Evolutionary conservation across 441 rosid genomes (phyloP).

Genomic region (Pelargonium australe): DNA sequence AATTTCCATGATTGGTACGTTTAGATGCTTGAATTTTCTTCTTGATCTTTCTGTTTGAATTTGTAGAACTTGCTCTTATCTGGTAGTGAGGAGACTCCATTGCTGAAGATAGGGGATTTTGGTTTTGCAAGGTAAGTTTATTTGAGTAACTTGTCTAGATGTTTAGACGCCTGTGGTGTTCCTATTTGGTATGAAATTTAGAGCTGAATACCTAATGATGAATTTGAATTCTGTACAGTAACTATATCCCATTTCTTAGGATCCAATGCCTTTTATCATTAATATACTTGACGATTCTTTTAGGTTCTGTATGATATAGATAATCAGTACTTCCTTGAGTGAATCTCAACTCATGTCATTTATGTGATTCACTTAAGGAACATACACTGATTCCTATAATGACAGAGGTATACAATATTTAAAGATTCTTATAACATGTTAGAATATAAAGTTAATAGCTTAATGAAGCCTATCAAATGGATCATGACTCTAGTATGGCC

Average conservation of each 20-base stretch:
- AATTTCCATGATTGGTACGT: background rate
- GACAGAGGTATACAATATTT: too few relatives aligned
- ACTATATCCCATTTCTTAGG: background rate
- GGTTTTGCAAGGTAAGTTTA: constrained; percentile 73
- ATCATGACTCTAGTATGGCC: background rate
- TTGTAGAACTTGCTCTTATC: constrained; percentile 71
- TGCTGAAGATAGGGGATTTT: constrained; percentile 81
- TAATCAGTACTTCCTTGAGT: background rate
- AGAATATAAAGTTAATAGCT: background rate
- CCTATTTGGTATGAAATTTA: background rate
- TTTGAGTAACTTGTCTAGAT: background rate
- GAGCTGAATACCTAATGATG: background rate
- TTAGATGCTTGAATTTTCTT: constrained; percentile 6
- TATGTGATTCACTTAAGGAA: too few relatives aligned
- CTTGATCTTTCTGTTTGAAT: constrained; percentile 15
- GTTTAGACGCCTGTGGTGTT: background rate
- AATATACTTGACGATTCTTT: background rate
- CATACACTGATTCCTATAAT: too few relatives aligned
- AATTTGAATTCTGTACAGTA: too few relatives aligned
- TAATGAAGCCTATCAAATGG: background rate
- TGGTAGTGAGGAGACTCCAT: constrained; percentile 44
- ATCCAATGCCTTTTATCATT: background rate
- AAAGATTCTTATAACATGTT: background rate
- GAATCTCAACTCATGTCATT: background rate
- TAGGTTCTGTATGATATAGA: background rate